Evolutionary conservation across 2,329 filamentous ascomycete species (phyloP), one percentile per base, ranked within the genome.

Genomic region (Hymenoscyphus infarciens): DNA sequence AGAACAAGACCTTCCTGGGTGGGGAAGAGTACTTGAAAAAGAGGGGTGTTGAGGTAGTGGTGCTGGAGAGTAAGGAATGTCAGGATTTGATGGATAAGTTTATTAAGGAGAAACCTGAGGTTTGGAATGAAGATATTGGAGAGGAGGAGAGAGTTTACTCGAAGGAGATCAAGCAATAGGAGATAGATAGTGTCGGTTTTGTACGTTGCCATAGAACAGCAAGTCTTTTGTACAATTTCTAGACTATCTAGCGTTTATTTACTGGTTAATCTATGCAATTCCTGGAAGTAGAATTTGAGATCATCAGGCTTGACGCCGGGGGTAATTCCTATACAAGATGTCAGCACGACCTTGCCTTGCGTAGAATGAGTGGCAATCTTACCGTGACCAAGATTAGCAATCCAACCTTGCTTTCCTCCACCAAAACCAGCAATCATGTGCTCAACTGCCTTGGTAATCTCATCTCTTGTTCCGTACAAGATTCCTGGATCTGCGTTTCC

Each of bases 401-500:
- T 98, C 94, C 95, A 99, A 49, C 94, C 91, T 76, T 93, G 87
- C 77, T 92, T 94, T 66, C 87, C 87, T 5, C 79, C 78, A 75
- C 86, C 87, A 73, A 98, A 99, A 0, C 94, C 94, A 65, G 87
- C 80, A 1, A 96, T 91, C 90, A 97, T 97, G 56, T 87, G 82
- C 77, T 94, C 83, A 7, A 97, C 93, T 0, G 88, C 89, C 67
- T 83, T 81, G 3, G 92, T 95, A 68, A 99, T 98, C 54, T 88
- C 85, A 66, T 88, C 87, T 67, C 84, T 87, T 7, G 89, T 88
- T 49, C 95, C 95, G 73, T 99, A 99, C 56, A 99, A 77, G 25
- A 97, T 86, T 42, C 95, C 95, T 0, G 95, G 95, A 74, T 99
- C 95, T 25, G 95, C 93, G 75, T 99, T 99, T 57, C 95, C 95